Evolutionary conservation across 768 basidiomycete genomes (phyloP), one percentile per base, ranked within the genome.

Genomic region (Exidia glandulosa): DNA sequence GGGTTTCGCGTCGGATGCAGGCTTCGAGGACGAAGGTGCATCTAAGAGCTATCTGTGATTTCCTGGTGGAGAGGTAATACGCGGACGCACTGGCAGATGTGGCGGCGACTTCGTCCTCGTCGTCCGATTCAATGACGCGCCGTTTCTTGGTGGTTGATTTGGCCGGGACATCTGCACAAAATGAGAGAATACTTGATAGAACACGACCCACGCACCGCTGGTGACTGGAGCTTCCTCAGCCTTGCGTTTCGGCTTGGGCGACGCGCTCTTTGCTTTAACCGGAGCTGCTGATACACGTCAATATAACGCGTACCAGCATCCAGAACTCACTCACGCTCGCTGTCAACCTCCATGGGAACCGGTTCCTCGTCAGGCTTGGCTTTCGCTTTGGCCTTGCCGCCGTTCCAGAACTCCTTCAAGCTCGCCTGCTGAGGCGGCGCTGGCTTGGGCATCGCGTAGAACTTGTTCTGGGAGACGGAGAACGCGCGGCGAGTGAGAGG

Each of bases 381-480:
- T 36, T 61, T 63, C 32, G 61, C 63, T 72, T 14, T 67, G 37
- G 61, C 55, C 63, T 70, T 78, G 71, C 80, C 81, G 65, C 73
- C 75, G 10, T 75, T 77, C 87, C 88, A 92, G 75, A 89, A 77
- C 59, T 90, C 87, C 60, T 81, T 77, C 37, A 93, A 79, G 66
- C 76, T 90, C n/a, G 88, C 77, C 69, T 93, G 90, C 60, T 89
- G 88, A 6, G 85, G 82, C 0, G 86, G 85, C 2, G 84, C 70
- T 31, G 81, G 69, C 71, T 88, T 90, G 0, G 90, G 87, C 86
- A 90, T 87, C 60, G 78, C 75, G 59, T 90, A 83, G 76, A 90
- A 91, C 67, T 81, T 88, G 36, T 84, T 59, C 88, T 91, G 9
- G 36, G 13, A 9, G 12, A 5, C 32, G 27, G n/a, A n/a, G n/a